Evolutionary conservation across 306 rosid genomes (phyloP), one percentile per base, ranked within the genome.

Genomic region (cucumber (Cucumis sativus)): DNA sequence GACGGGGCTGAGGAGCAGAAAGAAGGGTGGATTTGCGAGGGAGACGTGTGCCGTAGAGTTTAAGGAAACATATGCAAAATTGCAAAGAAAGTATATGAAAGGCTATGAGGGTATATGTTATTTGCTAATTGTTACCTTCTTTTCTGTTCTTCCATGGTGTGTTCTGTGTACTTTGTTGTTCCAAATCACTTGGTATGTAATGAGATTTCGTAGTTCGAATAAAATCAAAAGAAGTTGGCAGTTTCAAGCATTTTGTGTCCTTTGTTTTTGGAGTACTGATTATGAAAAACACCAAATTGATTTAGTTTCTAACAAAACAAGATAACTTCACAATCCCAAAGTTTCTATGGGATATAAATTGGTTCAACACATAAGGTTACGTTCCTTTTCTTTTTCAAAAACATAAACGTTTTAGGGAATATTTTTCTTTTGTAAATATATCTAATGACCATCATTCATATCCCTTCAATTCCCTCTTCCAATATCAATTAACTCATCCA

Each of bases 11-110:
- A 21, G 43, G 87, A 84, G 73, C 76, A 79, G 15, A 39, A 81
- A 23, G 85, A 88, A 77, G 89, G 86, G 51, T 82, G 90, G 86
- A 84, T 80, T 51, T 91, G 92, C 77, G 90, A 85, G 55, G 89
- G 93, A 45, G 88, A 83, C 5, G 88, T 84, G 52, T 91, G 93
- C 80, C 35, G 21, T 51, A 87, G 81, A 77, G 87, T 85, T 62
- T 88, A 80, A 85, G n/a, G 12, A 11, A 68, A 82, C 81, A 18
- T 88, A 80, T 69, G 84, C 87, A 14, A 85, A 84, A 69, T 14
- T 60, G 23, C 3, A 18, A 35, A 65, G 7, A 17, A 12, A 3
- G 39, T 66, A 12, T 11, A 66, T 66, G 74, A 13, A 68, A 68
- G n/a, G 10, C 14, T 68, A 41, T 10, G 54, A 20, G 23, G 52